These are phyloP conservation scores for Halenospora varia DNA, from an alignment of 495 filamentous ascomycete genomes.

Conservation along the genomic window DNA sequence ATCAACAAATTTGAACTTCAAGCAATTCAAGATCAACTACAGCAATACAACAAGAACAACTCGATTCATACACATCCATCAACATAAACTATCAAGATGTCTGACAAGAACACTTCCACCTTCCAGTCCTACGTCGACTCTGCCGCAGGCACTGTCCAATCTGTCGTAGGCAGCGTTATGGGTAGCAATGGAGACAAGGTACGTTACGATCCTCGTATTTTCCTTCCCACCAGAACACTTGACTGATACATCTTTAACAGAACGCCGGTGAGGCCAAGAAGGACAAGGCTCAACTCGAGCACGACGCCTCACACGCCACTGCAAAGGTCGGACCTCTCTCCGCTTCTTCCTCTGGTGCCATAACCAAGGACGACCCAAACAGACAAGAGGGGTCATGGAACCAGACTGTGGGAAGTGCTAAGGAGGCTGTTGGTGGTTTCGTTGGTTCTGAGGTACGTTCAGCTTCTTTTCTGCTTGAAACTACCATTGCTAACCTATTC, in stretches of 20 bases:
- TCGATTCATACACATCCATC: too few species aligned
- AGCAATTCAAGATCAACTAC: too few species aligned
- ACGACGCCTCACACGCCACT: conserved; percentile 67
- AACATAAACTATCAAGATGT: too few species aligned
- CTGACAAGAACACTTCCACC: conserved; percentile 70
- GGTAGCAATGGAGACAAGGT: conserved; percentile 66
- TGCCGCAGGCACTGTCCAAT: conserved; percentile 71
- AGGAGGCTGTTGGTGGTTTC: conserved; percentile 75
- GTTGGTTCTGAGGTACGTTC: conserved; percentile 62
- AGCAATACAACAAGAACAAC: too few species aligned
- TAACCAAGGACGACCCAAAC: conserved; percentile 68
- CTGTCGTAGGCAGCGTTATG: conserved; percentile 65
- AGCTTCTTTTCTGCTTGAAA: too few species aligned
- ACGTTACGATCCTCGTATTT: conserved; percentile 24
- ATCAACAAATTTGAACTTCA: too few species aligned
- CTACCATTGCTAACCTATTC: not conserved
- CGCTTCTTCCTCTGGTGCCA: conserved; percentile 64
- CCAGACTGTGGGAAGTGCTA: conserved; percentile 80
- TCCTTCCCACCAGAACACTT: not conserved
- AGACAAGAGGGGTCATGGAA: conserved; percentile 73
- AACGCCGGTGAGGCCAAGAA: conserved; percentile 54
- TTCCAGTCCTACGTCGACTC: conserved; percentile 77
- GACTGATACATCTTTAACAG: too few species aligned
- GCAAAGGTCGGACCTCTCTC: conserved; percentile 66
- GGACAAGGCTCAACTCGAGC: conserved; percentile 55